Evolutionary conservation across 2,329 filamentous ascomycete species (phyloP).

Genomic region (Aspergillus neoniger): DNA sequence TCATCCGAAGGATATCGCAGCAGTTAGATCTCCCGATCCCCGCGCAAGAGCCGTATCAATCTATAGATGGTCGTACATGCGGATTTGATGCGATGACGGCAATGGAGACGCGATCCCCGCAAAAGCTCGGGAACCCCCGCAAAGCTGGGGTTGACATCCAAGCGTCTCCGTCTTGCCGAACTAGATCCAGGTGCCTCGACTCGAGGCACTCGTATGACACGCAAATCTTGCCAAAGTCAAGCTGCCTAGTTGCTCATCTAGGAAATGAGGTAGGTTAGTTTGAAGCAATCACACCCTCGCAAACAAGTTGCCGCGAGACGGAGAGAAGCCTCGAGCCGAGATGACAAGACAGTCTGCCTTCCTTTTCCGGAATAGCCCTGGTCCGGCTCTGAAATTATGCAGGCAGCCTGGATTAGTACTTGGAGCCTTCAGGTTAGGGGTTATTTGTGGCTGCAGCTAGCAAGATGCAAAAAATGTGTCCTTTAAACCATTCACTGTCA

Average conservation of each 20-base stretch:
- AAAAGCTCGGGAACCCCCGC: neutral
- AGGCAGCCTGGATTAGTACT: no score
- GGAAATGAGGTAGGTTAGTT: no score
- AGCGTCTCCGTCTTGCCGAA: neutral
- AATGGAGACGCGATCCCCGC: neutral
- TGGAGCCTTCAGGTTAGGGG: no score
- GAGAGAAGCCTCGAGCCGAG: neutral
- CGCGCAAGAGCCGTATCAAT: neutral
- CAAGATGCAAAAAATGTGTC: neutral
- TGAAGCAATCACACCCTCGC: neutral
- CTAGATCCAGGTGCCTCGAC: neutral
- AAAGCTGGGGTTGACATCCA: neutral
- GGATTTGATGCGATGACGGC: neutral
- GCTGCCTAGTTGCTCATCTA: no score
- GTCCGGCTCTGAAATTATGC: no score
- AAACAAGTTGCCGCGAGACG: neutral
- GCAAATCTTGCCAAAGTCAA: no score
- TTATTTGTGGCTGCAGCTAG: no score
- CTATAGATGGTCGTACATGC: neutral
- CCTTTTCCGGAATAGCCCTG: neutral
- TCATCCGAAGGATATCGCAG: neutral
- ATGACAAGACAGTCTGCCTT: neutral
- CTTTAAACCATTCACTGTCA: neutral
- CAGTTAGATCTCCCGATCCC: neutral
- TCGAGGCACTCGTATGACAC: neutral